Evolutionary conservation across 106 monocot species (phyloP), one percentile per base, ranked within the genome.

Genomic region (Acorus calamus): DNA sequence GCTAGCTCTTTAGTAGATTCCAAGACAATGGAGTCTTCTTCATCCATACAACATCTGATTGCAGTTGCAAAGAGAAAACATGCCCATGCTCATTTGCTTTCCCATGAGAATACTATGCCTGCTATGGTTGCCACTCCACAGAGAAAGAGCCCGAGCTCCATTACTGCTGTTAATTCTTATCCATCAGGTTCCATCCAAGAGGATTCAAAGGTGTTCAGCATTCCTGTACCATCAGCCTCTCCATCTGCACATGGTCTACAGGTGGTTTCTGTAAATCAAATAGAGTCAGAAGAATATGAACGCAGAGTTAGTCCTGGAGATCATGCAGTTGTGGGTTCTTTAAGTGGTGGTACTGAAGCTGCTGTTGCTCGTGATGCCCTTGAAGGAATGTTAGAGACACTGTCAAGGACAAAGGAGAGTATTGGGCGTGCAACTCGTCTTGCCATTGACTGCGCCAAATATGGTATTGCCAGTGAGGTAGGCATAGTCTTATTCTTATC

Each of bases 401-500:
- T 94, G 53, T 86, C 93, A 42, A 81, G 89, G 62, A 86, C 93
- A 53, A 94, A 86, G 63, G 93, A 94, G 42, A 94, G 93, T 73
- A 94, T 94, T 65, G 89, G 86, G 56, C 93, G 93, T 75, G 93
- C 93, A 63, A 89, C 86, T 46, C 83, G 89, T 58, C 86, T 86
- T 61, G 93, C 93, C 3, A 86, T 94, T 68, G 83, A 84, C 53
- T 94, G 93, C 79, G 89, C 93, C 54, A 89, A 94, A 67, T 89
- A 89, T 80, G 93, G 89, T 45, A 89, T 94, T 65, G 74, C 83
- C n/a, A 71, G 49, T 79, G 89, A 94, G 89, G 89, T 93, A 53
- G 49, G 68, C 49, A n/a, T n/a, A 28, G 28, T 28, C 28, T 28
- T 28, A 47, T 13, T 5, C 2, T 67, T 28, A 28, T 28, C 28